Evolutionary conservation across 2,329 filamentous ascomycete species (phyloP), one percentile per base, ranked within the genome.

Genomic region (Pseudodiploospora longispora): DNA sequence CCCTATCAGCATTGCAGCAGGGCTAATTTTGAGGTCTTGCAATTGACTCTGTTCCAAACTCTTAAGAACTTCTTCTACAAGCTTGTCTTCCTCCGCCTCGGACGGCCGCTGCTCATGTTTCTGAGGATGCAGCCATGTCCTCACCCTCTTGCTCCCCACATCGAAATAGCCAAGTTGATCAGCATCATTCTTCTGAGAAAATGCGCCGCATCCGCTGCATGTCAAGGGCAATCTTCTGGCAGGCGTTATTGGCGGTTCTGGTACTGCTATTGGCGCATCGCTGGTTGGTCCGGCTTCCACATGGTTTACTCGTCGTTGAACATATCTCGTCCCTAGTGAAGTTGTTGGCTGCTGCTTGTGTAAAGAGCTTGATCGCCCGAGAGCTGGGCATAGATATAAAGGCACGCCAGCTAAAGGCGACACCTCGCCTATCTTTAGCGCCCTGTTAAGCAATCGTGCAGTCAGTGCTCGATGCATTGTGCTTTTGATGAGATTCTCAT

Each of bases 121-220:
- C 29, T 46, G 46, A 2, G 58, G 53, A 6, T 59, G 48, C n/a
- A 66, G 48, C 56, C 74, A 82, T 31, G 62, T 65, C 50, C 60
- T 68, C 4, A 82, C 71, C 2, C 70, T 66, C 52, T 68, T 78
- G 50, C 75, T 72, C 32, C 58, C 59, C 29, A 74, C 44, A 46
- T 75, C 68, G 56, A 72, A 84, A 59, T 75, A 82, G 4, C 78
- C 78, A 5, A 82, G 66, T 47, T 74, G 64, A 29, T 71, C 59
- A 1, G 73, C 60, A 12, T 74, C 60, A 0, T 59, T 58, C 1
- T 71, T 78, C 58, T 85, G 82, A 38, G 78, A 70, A 52, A 82
- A 70, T 10, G 81, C 80, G 37, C 82, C 82, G 56, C 82, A 85
- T 32, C 82, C 82, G 9, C 71, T 70, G 53, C 82, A 85, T 50